Evolutionary conservation across 2,329 filamentous ascomycete species (phyloP), one percentile per base, ranked within the genome.

Genomic region (Dendryphion nanum): DNA sequence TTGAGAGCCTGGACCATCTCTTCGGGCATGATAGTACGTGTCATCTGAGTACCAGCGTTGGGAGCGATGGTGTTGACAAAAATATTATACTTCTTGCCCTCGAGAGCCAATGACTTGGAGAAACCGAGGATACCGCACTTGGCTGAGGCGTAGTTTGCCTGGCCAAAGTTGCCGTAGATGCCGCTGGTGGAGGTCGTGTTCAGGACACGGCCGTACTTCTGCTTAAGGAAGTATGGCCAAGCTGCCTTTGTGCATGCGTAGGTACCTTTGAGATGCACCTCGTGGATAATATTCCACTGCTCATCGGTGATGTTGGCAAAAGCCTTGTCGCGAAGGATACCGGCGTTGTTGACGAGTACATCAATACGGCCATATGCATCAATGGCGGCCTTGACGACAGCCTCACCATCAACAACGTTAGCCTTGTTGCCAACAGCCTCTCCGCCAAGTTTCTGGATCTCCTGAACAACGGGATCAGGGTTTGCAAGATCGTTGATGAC

Each of bases 1-100:
- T 97, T 98, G 78, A 98, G 95, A 31, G 93, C 91, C 74, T 97
- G 90, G 14, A 98, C 90, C 74, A 97, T 82, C 74, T 98, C 93
- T 71, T 95, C 89, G 19, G 93, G 93, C 76, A 98, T 80, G 65
- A 98, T 87, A 35, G 87, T 91, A 53, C 83, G 81, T 39, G 93
- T 98, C 87, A 98, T 93, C 63, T 85, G 83, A 30, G 93, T 98
- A 55, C 93, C 93, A 26, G 93, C 93, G 61, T 97, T 98, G 53
- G 93, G 93, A 17, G 93, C 93, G 59, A 98, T 96, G 41, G 90
- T 95, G 78, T 98, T 98, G 68, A 95, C 88, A 58, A 82, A 89
- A 69, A 98, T 97, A 77, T 96, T 95, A 78, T 98, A 89, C 76
- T 97, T 97, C 62, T 80, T 79, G 57, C 93, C 93, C 72, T 98